Conservation (phyloP, 2,329 filamentous ascomycete species). For the Pestalotiopsis sp. region DNA sequence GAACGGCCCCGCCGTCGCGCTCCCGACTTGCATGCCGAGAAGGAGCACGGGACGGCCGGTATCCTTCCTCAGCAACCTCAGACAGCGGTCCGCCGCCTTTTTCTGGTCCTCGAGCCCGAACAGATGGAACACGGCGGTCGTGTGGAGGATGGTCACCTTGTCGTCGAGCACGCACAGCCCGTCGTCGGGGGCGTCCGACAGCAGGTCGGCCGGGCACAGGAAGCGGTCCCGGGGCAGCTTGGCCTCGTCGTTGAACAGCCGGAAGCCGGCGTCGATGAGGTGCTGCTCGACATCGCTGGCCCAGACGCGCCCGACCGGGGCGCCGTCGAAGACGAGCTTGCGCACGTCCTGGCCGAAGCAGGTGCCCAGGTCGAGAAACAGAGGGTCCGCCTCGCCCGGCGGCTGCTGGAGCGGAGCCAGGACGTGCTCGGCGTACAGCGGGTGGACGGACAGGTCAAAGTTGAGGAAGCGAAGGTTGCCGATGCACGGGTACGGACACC, state of each 20-base stretch:
- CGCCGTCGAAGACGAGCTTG: constrained; percentile 40
- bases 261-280: constrained; percentile 43
- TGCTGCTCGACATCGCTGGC: constrained; percentile 36
- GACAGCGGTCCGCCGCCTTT: constrained; percentile 27
- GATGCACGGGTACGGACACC: constrained; percentile 43
- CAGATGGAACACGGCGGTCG: constrained; percentile 40
- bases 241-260: constrained; percentile 41
- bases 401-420: constrained; percentile 31
- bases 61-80: constrained; percentile 29
- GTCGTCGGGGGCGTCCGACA: constrained; percentile 29
- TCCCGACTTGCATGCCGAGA: constrained; percentile 28
- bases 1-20: constrained; percentile 11
- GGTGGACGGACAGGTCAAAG: constrained; percentile 35
- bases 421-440: constrained; percentile 28
- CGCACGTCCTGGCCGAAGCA: constrained; percentile 33
- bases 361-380: constrained; percentile 35
- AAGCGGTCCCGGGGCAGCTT: constrained; percentile 34
- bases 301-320: constrained; percentile 28
- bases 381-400: constrained; percentile 24
- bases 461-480: constrained; percentile 45
- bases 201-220: constrained; percentile 34
- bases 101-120: constrained; percentile 39
- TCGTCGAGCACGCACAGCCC: constrained; percentile 34
- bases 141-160: constrained; percentile 30
- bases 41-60: constrained; percentile 33